Base-by-base conservation (phyloP, 78 protist species). In the Dictyostelium intermedium region DNA sequence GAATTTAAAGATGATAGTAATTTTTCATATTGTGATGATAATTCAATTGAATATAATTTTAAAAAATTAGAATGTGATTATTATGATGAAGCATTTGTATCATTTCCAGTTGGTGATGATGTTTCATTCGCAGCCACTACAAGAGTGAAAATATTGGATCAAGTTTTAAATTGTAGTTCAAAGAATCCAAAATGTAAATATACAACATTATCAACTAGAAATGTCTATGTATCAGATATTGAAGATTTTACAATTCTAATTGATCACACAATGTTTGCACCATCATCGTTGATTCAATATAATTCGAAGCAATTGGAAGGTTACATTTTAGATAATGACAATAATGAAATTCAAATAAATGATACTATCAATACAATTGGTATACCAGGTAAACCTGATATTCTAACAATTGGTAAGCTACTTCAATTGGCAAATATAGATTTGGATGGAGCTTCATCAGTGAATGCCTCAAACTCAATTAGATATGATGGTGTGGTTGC, bases 181-280 rank as follows among this genome's bases (percentile, higher is more conserved):
- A 53, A 35, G 83, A 78, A 43, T 80, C 37, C 70, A 80, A 35
- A 80, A 25, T 91, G 95, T 45, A 25, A 13, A 20, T 63, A 79
- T 35, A 80, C 83, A 6, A 32, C 25, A 3, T 56, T 84, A 23
- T 61, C 73, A 9, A 61, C 74, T 76, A n/a, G 14, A 30, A 47
- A 60, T 27, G n/a, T 91, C 2, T 91, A 80, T 80, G 35, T 91
- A n/a, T 80, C 95, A 10, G 95, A 76, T 77, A 39, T 91, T 11
- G 95, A 80, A 13, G 78, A 43, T 39, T 91, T 91, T 34, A 91
- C 95, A 2, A 9, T 91, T 30, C 9, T 91, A 30, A 53, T 91
- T 25, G 95, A 91, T 91, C 95, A 91, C 18, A 91, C 95, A 56
- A 25, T 91, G 56, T 80, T 25, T 50, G 91, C 86, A 10, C 95